These are phyloP conservation scores for Corymbia citriodora DNA, from an alignment of 441 rosid genomes.

Conservation along the genomic window DNA sequence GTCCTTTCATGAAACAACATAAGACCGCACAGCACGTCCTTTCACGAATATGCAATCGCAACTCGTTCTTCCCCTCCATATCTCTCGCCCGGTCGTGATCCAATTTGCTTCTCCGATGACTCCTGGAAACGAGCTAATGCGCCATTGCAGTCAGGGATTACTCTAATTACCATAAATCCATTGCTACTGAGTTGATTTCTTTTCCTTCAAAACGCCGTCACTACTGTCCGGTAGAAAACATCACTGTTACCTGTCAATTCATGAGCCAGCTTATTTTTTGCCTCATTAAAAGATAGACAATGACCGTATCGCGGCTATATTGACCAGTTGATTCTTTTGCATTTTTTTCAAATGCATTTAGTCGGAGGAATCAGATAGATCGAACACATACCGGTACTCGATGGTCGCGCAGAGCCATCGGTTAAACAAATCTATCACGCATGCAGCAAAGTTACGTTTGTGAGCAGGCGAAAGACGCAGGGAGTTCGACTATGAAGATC, in stretches of 20 bases:
- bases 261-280: background rate
- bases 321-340: background rate
- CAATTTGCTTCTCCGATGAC: background rate
- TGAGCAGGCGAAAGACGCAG: background rate
- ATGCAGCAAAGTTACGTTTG: background rate
- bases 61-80: background rate
- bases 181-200: background rate
- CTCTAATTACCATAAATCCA: background rate
- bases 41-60: background rate
- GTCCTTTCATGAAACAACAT: background rate
- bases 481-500: background rate
- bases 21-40: background rate
- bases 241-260: background rate
- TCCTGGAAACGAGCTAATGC: background rate
- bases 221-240: background rate
- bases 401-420: background rate
- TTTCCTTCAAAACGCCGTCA: background rate
- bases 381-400: too few species aligned
- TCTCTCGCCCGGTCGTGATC: background rate
- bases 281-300: background rate
- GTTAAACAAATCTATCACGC: background rate
- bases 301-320: background rate
- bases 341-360: background rate
- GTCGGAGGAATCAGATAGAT: background rate
- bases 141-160: background rate